Base-by-base conservation (phyloP, 768 basidiomycete genomes). In the Kwoniella bestiolae region DNA sequence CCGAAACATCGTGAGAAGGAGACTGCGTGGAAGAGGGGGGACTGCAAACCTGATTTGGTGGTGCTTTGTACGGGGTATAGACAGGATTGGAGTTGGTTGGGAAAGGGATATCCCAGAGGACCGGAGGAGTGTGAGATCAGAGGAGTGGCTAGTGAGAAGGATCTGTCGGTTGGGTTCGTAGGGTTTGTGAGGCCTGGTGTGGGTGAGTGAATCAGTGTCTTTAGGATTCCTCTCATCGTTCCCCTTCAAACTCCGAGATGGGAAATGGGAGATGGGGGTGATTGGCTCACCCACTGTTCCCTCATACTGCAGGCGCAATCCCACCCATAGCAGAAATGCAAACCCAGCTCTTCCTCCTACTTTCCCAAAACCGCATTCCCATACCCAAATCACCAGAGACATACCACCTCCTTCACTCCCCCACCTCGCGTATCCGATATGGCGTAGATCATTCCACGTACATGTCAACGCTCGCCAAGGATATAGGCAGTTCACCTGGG, bases 251-350 rank as follows among this genome's bases (percentile, higher is more conserved):
- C n/a, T n/a, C n/a, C n/a, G n/a, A n/a, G n/a, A n/a, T n/a, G n/a
- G n/a, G n/a, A n/a, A n/a, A n/a, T n/a, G n/a, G n/a, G n/a, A n/a
- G n/a, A n/a, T n/a, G n/a, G n/a, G n/a, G n/a, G n/a, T n/a, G n/a
- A n/a, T n/a, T n/a, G n/a, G n/a, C n/a, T 32, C 28, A 32, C 4
- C 16, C 14, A 38, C 9, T 8, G 7, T 29, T 25, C 25, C 41
- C 25, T 44, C 46, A 8, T 41, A 12, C 12, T 18, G 2, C 50
- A 78, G 79, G 79, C 35, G 85, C 86, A 0, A 87, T 86, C 61
- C 86, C 86, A 1, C 85, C 86, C 3, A 85, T 88, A 53, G 83
- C 87, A 0, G 87, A 88, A 75, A 85, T 86, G 83, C 87, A 88
- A 67, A 73, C 83, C 1, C 85, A 87, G 78, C 85, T 87, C 69